Conservation (phyloP, 331 rosid genomes). For the Arachis monticola region DNA sequence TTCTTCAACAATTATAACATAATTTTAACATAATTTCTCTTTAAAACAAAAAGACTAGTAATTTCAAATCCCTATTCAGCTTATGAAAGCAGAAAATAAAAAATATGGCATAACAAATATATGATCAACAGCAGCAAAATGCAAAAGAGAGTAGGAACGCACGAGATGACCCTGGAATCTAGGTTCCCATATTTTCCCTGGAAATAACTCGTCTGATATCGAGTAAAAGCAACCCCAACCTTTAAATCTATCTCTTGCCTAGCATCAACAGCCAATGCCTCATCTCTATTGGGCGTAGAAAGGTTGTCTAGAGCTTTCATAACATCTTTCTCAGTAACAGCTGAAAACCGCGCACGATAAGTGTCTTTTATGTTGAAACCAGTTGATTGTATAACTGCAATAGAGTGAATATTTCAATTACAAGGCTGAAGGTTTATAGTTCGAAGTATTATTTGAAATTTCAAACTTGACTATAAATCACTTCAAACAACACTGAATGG, state of each 20-base stretch:
- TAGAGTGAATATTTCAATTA: slow-evolving; percentile 27
- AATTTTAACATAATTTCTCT: neutral
- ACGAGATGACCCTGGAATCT: slow-evolving; percentile 95
- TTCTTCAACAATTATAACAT: slow-evolving; percentile 29
- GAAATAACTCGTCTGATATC: slow-evolving; percentile 84
- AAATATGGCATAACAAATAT: slow-evolving; percentile 21
- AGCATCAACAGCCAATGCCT: slow-evolving; percentile 94
- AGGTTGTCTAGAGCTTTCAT: slow-evolving; percentile 87
- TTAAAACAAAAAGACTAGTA: slow-evolving; percentile 12
- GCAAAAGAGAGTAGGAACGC: slow-evolving; percentile 52
- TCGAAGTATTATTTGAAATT: slow-evolving; percentile 24
- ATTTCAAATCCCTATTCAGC: slow-evolving; percentile 10
- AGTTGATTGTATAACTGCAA: slow-evolving; percentile 87
- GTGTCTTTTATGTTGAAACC: slow-evolving; percentile 63
- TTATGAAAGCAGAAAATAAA: neutral
- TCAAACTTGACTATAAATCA: slow-evolving; percentile 21
- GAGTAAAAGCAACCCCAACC: slow-evolving; percentile 97
- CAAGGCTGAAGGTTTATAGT: slow-evolving; percentile 1
- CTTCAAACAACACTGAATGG: slow-evolving; percentile 23
- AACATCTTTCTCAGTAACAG: slow-evolving; percentile 92
- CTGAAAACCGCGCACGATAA: slow-evolving; percentile 92
- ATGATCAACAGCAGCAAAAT: slow-evolving; percentile 26
- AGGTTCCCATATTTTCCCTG: slow-evolving; percentile 99
- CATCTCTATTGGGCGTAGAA: slow-evolving; percentile 78
- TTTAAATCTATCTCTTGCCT: slow-evolving; percentile 99